These are phyloP conservation scores for Lepiota brunneoincarnata DNA, from an alignment of 768 basidiomycete species.

Conservation along the genomic window DNA sequence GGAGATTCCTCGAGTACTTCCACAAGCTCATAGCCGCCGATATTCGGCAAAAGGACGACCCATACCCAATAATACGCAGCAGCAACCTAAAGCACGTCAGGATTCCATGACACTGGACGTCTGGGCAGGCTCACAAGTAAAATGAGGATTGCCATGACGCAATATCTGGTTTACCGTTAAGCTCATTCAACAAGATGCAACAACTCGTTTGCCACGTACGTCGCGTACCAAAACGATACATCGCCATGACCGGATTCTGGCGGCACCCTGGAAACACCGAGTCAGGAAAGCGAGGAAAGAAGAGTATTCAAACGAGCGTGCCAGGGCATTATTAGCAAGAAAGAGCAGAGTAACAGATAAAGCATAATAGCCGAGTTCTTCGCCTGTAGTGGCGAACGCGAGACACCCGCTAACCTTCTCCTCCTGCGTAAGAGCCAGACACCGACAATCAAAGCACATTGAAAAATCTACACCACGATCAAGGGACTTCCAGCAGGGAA, in stretches of 20 bases:
- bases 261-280: conserved; percentile 25
- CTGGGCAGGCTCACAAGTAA: conserved; percentile 20
- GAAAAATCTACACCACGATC: conserved; percentile 24
- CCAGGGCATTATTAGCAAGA: conserved; percentile 32
- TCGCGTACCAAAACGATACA: conserved; percentile 39
- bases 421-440: conserved; percentile 29
- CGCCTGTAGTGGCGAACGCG: conserved; percentile 25
- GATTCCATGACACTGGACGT: background rate
- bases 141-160: conserved; percentile 26
- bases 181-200: background rate
- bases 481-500: conserved; percentile 22
- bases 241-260: conserved; percentile 33
- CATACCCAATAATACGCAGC: conserved; percentile 38
- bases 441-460: conserved; percentile 26
- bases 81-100: conserved; percentile 21
- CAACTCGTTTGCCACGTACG: conserved; percentile 23
- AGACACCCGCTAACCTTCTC: conserved; percentile 17
- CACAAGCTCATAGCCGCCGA: conserved; percentile 43
- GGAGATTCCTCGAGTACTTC: conserved; percentile 43
- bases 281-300: background rate
- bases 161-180: conserved; percentile 20
- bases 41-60: conserved; percentile 40
- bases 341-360: conserved; percentile 26
- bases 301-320: conserved; percentile 8
- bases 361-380: conserved; percentile 19